Percentiles rank a stretch among this genome's conserved stretches.
These are phyloP conservation scores for Nakaseomyces bracarensis DNA, from an alignment of 1,139 yeast species.

Conservation along the genomic window DNA sequence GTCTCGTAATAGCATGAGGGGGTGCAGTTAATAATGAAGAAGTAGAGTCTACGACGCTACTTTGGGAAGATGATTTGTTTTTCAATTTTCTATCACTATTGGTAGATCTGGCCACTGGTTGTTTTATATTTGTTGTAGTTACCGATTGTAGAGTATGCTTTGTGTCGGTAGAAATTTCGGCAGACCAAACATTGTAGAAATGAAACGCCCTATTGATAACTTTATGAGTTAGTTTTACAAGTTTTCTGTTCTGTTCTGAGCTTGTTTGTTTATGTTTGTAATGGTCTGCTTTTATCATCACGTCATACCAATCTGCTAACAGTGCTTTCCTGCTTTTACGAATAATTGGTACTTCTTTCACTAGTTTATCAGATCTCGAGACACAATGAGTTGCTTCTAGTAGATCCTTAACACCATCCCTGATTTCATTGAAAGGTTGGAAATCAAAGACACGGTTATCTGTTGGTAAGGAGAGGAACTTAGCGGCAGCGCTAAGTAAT, in stretches of 20 bases:
- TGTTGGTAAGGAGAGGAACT: conserved; percentile 63
- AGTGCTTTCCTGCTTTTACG: conserved; percentile 69
- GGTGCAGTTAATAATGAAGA: conserved; percentile 31
- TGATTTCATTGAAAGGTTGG: conserved; percentile 45
- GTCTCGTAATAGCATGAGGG: conserved; percentile 62
- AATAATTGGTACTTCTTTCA: conserved; percentile 59
- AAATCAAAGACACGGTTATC: conserved; percentile 34
- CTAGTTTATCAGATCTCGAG: conserved; percentile 73
- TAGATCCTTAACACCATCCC: conserved; percentile 76
- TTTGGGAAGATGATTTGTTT: neutral
- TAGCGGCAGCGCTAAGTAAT: conserved; percentile 65
- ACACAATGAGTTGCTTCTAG: conserved; percentile 76
- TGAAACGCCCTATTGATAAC: conserved; percentile 64
- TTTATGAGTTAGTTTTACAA: conserved; percentile 66
- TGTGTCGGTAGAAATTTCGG: conserved; percentile 34
- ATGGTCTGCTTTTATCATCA: conserved; percentile 81
- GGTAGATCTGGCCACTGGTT: neutral
- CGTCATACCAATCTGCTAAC: conserved; percentile 83
- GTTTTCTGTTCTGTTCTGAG: conserved; percentile 55
- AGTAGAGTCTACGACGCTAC: neutral
- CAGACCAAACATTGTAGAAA: conserved; percentile 69
- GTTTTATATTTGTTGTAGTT: conserved; percentile 5
- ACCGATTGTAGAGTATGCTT: conserved; percentile 7
- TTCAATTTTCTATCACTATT: neutral
- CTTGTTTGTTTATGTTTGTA: conserved; percentile 60